Base-by-base conservation (phyloP, 306 rosid species). In the Oxytropis ochrocephala region DNA sequence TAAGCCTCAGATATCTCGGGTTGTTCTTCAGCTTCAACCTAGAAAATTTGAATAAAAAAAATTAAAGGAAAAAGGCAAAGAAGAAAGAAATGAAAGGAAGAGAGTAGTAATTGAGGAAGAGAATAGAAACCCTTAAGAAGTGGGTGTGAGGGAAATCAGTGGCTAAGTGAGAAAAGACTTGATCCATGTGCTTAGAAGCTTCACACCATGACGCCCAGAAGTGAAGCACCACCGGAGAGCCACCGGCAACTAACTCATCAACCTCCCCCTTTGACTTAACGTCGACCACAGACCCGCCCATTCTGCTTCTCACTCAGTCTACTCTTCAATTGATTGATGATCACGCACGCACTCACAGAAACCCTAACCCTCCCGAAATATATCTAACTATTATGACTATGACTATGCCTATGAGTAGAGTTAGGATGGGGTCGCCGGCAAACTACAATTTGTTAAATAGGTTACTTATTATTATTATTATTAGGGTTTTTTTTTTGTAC, bases 141-240 rank as follows among this genome's bases (percentile, higher is more conserved):
- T 80, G 85, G 33, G 88, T 79, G 4, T 69, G 84, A 56, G 98
- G 98, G 70, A 91, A 86, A 84, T 94, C 98, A 4, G 85, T 82
- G 76, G 95, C 76, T 38, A 94, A 85, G 75, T 85, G 98, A 18
- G 91, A 77, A 68, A 88, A 82, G 84, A 94, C 85, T 67, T 87
- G 81, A 78, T 94, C 98, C 98, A 94, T 94, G 86, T 87, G 97
- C 83, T 85, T 88, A 3, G 98, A 94, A 72, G 98, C 98, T 29
- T 87, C 97, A 49, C 98, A 94, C 98, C 98, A 94, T 2, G 96
- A 82, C 0, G 98, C 98, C 98, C 98, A 94, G 80, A 94, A 94
- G 75, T 94, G 97, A 10, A 91, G 83, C 10, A 80, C 64, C 7
- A 83, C 89, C 7, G 89, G 87, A 5, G 85, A 82, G 0, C 93